Conservation (phyloP, 2,329 filamentous ascomycete genomes). For the Phoma sp. region DNA sequence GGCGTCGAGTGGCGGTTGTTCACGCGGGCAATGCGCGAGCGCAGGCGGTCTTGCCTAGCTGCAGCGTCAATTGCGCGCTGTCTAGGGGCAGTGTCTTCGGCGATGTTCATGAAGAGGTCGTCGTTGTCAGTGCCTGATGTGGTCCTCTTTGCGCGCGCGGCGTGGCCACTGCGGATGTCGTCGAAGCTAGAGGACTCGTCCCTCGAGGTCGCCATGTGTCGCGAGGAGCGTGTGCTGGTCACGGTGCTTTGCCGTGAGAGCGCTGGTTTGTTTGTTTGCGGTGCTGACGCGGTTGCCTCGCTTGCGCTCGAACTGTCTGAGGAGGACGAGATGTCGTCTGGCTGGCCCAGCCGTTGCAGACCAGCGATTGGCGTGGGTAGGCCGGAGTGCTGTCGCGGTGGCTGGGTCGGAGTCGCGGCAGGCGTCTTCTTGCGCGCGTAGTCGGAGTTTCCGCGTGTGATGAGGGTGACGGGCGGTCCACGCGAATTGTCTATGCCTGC, state of each 20-base stretch:
- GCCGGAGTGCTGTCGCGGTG: conserved; percentile 11
- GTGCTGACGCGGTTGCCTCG: conserved; percentile 18
- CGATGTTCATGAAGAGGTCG: conserved; percentile 53
- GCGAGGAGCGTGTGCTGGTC: conserved; percentile 24
- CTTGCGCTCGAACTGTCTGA: conserved; percentile 23
- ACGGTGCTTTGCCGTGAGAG: conserved; percentile 31
- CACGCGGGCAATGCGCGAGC: conserved; percentile 48
- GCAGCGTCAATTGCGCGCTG: conserved; percentile 33
- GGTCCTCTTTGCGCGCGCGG: conserved; percentile 20
- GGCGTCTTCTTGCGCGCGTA: conserved; percentile 39
- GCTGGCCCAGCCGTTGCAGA: conserved; percentile 28
- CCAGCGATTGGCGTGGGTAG: conserved; percentile 14
- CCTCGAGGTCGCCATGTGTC: conserved; percentile 38
- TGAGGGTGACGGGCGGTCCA: conserved; percentile 59
- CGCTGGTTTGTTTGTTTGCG: conserved; percentile 21
- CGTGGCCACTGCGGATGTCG: conserved; percentile 30
- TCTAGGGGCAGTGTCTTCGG: conserved; percentile 44
- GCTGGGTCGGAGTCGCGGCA: conserved; percentile 11
- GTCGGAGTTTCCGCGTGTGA: conserved; percentile 51
- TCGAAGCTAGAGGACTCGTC: conserved; percentile 42
- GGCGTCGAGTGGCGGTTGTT: conserved; percentile 46
- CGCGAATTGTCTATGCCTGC: conserved; percentile 55
- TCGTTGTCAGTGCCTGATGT: conserved; percentile 30
- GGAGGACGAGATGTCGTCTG: conserved; percentile 20
- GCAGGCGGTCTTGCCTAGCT: conserved; percentile 32